These are phyloP conservation scores for Saturnispora halmiae DNA, from an alignment of 805 yeast species.

Conservation along the genomic window DNA sequence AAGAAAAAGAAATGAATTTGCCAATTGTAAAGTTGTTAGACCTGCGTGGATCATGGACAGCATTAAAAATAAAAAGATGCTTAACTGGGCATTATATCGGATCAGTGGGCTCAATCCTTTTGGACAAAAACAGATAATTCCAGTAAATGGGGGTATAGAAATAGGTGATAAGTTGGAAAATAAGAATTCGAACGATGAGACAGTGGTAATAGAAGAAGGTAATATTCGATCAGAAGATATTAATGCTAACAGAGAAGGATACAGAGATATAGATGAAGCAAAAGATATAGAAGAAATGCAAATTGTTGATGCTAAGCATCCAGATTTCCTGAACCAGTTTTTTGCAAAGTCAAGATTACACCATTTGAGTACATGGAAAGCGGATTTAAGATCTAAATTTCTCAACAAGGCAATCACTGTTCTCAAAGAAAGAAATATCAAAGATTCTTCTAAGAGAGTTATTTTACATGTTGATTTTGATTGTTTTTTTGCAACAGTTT, in stretches of 20 bases:
- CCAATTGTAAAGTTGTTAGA: slow-evolving; percentile 61
- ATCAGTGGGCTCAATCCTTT: slow-evolving; percentile 33
- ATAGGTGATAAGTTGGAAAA: slow-evolving; percentile 4
- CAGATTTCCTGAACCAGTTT: slow-evolving; percentile 61
- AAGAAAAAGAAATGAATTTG: slow-evolving; percentile 55
- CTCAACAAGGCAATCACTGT: slow-evolving; percentile 36
- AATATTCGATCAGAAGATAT: background rate
- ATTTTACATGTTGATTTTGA: slow-evolving; percentile 87
- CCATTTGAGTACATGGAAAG: slow-evolving; percentile 81
- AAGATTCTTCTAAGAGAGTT: slow-evolving; percentile 13
- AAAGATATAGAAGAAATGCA: slow-evolving; percentile 11
- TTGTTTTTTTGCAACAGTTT: slow-evolving; percentile 85
- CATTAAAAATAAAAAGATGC: slow-evolving; percentile 35
- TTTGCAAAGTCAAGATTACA: slow-evolving; percentile 80
- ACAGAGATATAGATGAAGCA: slow-evolving; percentile 4
- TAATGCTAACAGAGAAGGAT: slow-evolving; percentile 10
- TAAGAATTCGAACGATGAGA: slow-evolving; percentile 2
- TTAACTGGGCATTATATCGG: slow-evolving; percentile 66
- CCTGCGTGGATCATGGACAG: slow-evolving; percentile 79
- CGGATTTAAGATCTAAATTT: slow-evolving; percentile 57
- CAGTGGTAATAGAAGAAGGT: slow-evolving; percentile 3
- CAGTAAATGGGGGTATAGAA: slow-evolving; percentile 12
- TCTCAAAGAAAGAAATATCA: slow-evolving; percentile 10
- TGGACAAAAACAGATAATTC: slow-evolving; percentile 41
- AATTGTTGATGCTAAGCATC: slow-evolving; percentile 56